Base-by-base conservation (phyloP, 2,329 filamentous ascomycete species). In the Akanthomyces lecanii region DNA sequence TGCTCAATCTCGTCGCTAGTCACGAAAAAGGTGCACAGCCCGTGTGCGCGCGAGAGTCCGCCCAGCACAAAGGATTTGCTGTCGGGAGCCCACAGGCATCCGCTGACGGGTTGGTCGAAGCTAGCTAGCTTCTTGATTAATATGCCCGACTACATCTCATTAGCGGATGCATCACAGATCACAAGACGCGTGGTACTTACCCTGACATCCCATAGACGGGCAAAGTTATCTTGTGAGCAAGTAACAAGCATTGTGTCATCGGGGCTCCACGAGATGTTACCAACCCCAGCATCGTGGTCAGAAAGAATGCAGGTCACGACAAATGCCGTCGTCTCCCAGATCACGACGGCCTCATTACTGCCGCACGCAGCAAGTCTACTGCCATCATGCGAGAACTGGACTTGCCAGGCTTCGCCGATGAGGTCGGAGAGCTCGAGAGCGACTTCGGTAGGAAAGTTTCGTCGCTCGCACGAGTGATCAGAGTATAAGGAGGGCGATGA, bases 381-480 rank as follows among this genome's bases (percentile, higher is more conserved):
- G 18, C 95, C 95, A 69, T 97, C 88, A 65, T 96, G 88, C 5
- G 94, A 98, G 74, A 97, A 99, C 58, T 89, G 85, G 12, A 97
- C 81, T 71, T 92, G 90, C 93, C 94, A 99, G 14, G 97, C 89
- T 76, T 99, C 94, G 63, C 92, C 90, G 0, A 78, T 79, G 70
- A 96, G 88, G 62, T 91, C 82, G 33, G 82, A 81, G 4, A 98
- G 81, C 69, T 96, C 89, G 18, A 88, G 74, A 7, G 89, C 82
- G 1, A 88, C 82, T 59, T 89, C 85, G 1, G 88, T 83, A 0
- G 95, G 95, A 67, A 98, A 98, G 58, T 90, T 83, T 28, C 84
- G 85, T 68, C 85, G 84, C 64, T 96, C 89, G 72, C 95, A 99
- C 53, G 82, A 79, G 73, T 99, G 95, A 71, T 98, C 91, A 5